Conservation (phyloP, 2,329 filamentous ascomycete species). For the Nothophaeocryptopus gaeumannii region DNA sequence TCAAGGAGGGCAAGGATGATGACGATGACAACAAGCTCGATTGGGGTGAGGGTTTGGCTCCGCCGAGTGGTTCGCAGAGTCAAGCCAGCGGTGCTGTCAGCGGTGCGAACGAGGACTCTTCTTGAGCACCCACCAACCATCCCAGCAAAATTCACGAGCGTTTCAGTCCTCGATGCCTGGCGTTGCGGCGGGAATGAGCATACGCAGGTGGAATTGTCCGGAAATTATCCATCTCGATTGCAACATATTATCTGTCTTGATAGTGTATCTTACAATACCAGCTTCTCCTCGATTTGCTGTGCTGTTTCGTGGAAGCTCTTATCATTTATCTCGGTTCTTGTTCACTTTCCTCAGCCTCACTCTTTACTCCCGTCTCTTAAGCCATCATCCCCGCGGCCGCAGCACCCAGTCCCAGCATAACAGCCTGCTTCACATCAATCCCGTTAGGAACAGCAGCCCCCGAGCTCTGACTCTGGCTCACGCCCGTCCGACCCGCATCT, state of each 20-base stretch:
- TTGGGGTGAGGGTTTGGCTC: conserved; percentile 22
- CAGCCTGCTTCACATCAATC: conserved; percentile 2
- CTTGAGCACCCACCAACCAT: too few relatives aligned
- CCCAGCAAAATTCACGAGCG: too few relatives aligned
- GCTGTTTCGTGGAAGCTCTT: too few relatives aligned
- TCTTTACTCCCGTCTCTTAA: neutral
- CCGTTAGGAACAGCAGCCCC: neutral
- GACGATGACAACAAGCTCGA: conserved; percentile 24
- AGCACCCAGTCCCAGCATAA: conserved; percentile 11
- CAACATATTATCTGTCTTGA: too few relatives aligned
- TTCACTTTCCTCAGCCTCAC: too few relatives aligned
- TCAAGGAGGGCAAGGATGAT: conserved; percentile 30
- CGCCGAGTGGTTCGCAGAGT: conserved; percentile 17
- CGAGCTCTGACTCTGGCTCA: conserved; percentile 5
- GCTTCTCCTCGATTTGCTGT: neutral
- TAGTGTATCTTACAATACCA: too few relatives aligned
- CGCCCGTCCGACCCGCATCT: conserved; percentile 2
- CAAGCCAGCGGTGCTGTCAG: conserved; percentile 1
- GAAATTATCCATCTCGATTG: too few relatives aligned
- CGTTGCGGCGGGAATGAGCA: too few relatives aligned
- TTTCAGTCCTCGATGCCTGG: too few relatives aligned
- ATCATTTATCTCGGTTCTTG: too few relatives aligned
- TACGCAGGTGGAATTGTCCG: too few relatives aligned
- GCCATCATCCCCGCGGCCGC: conserved; percentile 2
- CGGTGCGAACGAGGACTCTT: too few relatives aligned